Evolutionary conservation across 805 yeast genomes (phyloP).

Genomic region (Saturnispora saitoi): DNA sequence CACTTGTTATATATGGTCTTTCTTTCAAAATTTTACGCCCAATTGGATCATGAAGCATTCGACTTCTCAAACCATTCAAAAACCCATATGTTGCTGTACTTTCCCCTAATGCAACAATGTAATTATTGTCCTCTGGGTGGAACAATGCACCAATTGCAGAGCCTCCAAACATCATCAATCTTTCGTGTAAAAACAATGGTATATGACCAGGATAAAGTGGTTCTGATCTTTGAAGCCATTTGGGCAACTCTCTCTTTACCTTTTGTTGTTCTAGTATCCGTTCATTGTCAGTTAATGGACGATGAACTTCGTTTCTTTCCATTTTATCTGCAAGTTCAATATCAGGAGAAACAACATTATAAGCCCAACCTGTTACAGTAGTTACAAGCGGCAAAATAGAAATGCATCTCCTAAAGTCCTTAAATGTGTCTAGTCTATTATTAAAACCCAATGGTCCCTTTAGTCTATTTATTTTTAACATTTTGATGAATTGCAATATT

Average conservation of each 20-base stretch:
- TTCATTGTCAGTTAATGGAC: constrained; percentile 24
- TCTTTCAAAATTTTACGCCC: constrained; percentile 77
- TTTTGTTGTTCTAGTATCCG: constrained; percentile 17
- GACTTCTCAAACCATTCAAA: constrained; percentile 49
- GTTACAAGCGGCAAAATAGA: neutral
- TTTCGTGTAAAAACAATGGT: constrained; percentile 59
- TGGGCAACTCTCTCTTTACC: constrained; percentile 11
- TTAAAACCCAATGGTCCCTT: neutral
- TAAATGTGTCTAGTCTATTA: neutral
- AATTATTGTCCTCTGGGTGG: constrained; percentile 69
- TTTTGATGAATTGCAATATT: neutral
- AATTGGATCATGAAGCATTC: constrained; percentile 65
- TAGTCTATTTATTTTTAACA: neutral
- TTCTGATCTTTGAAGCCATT: constrained; percentile 31
- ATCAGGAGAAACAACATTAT: constrained; percentile 28
- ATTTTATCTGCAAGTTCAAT: constrained; percentile 52
- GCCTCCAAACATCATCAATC: constrained; percentile 52
- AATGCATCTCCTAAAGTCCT: neutral
- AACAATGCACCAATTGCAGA: constrained; percentile 71
- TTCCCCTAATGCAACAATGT: constrained; percentile 82
- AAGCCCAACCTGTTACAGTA: constrained; percentile 4
- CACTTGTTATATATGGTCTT: constrained; percentile 74
- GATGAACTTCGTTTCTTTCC: constrained; percentile 42
- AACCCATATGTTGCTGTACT: constrained; percentile 72
- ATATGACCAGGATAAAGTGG: constrained; percentile 70